Evolutionary conservation across 257 asterid genomes (phyloP), one percentile per base, ranked within the genome.

Genomic region (Solanum pennellii): DNA sequence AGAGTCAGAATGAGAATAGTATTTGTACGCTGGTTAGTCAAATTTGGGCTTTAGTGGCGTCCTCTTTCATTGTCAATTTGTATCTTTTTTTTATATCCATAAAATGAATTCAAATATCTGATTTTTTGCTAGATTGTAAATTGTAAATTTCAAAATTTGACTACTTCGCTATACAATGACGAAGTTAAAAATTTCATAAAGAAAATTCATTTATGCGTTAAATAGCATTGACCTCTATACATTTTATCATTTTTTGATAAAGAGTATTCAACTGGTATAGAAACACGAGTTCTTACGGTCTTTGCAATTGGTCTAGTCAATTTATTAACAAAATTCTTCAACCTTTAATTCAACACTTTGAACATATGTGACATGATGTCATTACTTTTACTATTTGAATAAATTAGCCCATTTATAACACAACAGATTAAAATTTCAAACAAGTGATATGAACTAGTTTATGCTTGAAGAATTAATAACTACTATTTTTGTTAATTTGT

Each of bases 11-110:
- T 49, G 12, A 4, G 71, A 82, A 82, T 29, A 49, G 5, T 49
- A 49, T 9, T 5, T 12, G 4, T 82, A 20, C 21, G 71, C 52
- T 82, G 69, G 44, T 47, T 82, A 6, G 85, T 82, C 85, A 82
- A 82, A 82, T 82, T 49, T 82, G 45, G 69, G 85, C 71, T 37
- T 18, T 82, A 10, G 69, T 31, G 85, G 31, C 12, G 45, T 10
- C 71, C 85, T 47, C 69, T 49, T 82, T 31, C 45, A 31, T 18
- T 82, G 85, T 82, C 69, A 31, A 49, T 13, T 45, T 5, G 7
- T 33, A 33, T 5, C 18, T 29, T 1, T 7, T 4, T 16, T 16
- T 31, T 15, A 29, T 47, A 27, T 1, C 44, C 85, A 6, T 21
- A 80, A 18, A 16, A 47, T 1, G 84, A 47, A 27, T 44, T 79